These are phyloP conservation scores for Phytophthora podocarpi DNA, from an alignment of 352 stramenopile species.

Conservation along the genomic window DNA sequence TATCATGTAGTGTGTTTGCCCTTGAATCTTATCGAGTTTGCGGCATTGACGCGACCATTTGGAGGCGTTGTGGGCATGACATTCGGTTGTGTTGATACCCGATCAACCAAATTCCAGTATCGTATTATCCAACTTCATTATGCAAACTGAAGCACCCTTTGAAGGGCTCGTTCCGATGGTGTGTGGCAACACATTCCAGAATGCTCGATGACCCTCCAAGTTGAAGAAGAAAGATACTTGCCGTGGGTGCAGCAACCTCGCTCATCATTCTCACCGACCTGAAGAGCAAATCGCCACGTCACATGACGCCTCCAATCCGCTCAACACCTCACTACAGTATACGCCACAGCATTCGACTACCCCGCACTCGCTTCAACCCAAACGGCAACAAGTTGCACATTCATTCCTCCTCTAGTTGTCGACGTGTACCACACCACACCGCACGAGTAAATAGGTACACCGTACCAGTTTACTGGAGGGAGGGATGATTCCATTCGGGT, in stretches of 20 bases:
- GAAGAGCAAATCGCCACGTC: not conserved
- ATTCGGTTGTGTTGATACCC: no score
- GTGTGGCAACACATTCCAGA: conserved; percentile 11
- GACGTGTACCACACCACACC: no score
- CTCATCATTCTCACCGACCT: conserved; percentile 2
- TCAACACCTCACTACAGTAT: no score
- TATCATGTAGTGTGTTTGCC: conserved; percentile 10
- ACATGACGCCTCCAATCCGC: not conserved
- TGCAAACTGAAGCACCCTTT: not conserved
- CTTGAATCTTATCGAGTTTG: no score
- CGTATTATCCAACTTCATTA: no score
- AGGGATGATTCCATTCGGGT: no score
- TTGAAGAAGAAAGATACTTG: conserved; percentile 4
- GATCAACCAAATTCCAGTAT: no score
- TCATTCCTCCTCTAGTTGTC: no score
- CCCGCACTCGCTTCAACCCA: conserved; percentile 10
- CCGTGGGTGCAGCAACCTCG: not conserved
- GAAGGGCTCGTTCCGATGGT: not conserved
- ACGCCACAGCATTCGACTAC: no score
- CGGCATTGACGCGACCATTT: no score
- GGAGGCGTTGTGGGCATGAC: no score
- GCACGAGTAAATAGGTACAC: conserved; percentile 8
- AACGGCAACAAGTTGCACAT: conserved; percentile 18
- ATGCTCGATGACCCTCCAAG: no score
- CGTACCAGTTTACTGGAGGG: conserved; percentile 2